Evolutionary conservation across 2,329 filamentous ascomycete species (phyloP).

Genomic region (Monosporascus sp.): DNA sequence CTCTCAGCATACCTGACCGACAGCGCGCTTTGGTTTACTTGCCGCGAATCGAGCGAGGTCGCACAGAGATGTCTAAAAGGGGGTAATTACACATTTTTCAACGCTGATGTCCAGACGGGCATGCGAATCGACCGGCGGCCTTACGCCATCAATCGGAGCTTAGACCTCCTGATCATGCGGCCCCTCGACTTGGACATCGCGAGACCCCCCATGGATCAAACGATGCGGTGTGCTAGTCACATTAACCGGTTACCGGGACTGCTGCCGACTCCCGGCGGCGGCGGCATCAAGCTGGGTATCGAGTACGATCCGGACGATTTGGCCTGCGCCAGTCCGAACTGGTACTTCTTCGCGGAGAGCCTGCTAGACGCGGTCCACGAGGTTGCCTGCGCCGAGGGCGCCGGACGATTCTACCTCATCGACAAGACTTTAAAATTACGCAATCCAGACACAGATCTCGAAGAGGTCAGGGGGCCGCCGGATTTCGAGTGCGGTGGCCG

Average conservation of each 20-base stretch:
- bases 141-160: neutral
- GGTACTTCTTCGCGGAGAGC: neutral
- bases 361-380: neutral
- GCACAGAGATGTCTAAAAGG: neutral
- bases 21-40: neutral
- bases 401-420: neutral
- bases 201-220: neutral
- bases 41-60: neutral
- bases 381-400: neutral
- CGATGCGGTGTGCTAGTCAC: neutral
- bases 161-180: neutral
- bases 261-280: neutral
- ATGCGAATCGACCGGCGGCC: neutral
- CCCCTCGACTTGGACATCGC: neutral
- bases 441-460: neutral
- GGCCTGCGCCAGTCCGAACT: neutral
- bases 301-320: neutral
- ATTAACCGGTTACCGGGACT: neutral
- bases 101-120: neutral
- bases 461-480: neutral
- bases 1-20: neutral
- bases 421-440: neutral
- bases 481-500: neutral
- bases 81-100: neutral
- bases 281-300: neutral